These are phyloP conservation scores for Plasmodium knowlesi DNA, from an alignment of 169 alveolate genomes.

Conservation along the genomic window DNA sequence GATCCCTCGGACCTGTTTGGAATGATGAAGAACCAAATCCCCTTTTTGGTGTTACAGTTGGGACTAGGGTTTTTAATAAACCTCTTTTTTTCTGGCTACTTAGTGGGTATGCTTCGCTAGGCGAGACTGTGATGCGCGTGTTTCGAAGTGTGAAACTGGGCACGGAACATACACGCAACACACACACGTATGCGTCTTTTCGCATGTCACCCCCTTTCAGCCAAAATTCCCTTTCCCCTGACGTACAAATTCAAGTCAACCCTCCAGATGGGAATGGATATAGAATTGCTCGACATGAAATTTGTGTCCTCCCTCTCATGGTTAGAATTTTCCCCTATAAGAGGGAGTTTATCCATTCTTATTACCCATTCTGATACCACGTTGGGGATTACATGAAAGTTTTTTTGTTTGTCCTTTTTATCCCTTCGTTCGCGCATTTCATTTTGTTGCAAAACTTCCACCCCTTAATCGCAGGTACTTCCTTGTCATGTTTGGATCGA, in stretches of 20 bases:
- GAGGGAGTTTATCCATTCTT: slow-evolving; percentile 6
- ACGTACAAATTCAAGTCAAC: slow-evolving; percentile 85
- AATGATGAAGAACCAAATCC: slow-evolving; percentile 85
- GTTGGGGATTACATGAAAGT: slow-evolving; percentile 13
- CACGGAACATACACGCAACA: background rate
- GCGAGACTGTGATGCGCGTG: background rate
- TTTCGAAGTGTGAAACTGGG: background rate
- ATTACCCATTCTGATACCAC: background rate
- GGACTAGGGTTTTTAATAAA: slow-evolving; percentile 86
- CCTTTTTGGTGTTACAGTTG: slow-evolving; percentile 84
- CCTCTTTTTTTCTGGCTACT: slow-evolving; percentile 83
- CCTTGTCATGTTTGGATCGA: slow-evolving; percentile 75
- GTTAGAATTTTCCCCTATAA: slow-evolving; percentile 14
- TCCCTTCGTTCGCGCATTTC: background rate
- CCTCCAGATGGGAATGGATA: slow-evolving; percentile 86
- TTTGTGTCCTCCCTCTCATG: slow-evolving; percentile 82
- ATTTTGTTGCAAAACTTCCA: background rate
- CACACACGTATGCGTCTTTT: background rate
- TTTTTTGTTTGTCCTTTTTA: slow-evolving; percentile 57
- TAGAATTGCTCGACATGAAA: slow-evolving; percentile 75
- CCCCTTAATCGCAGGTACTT: slow-evolving; percentile 39
- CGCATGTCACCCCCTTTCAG: slow-evolving; percentile 45
- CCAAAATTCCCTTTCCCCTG: slow-evolving; percentile 86
- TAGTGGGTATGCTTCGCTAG: slow-evolving; percentile 77
- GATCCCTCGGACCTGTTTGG: slow-evolving; percentile 81